Base-by-base conservation (phyloP, 495 filamentous ascomycete species). In the Penicillium atrosanguineum region DNA sequence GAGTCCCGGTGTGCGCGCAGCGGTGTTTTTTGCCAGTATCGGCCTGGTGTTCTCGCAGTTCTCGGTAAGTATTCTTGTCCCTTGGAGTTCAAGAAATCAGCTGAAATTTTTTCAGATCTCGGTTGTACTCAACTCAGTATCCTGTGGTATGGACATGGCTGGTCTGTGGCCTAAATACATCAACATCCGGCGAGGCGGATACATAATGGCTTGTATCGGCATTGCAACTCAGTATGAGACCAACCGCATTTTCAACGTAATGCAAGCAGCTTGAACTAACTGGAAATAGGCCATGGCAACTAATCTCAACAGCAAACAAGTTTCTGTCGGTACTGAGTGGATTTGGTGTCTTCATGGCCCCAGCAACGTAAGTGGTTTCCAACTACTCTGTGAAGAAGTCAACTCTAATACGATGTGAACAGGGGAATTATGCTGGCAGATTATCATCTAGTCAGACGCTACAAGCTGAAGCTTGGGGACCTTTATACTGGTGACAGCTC, bases 131-230 rank as follows among this genome's bases (percentile, higher is more conserved):
- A 49, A 49, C 34, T 49, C 47, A n/a, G 47, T 49, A 18, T 49
- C 47, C 3, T 49, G 47, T 21, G 47, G 47, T 37, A 49, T 49
- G 47, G 78, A 81, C 53, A 56, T 81, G 41, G 70, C 65, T 39
- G 68, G 63, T 39, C 64, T 81, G 12, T 75, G 69, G 50, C 78
- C 78, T 38, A 73, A 71, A 59, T 81, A 71, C 49, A 65, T 79
- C 68, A 79, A 79, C 57, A 79, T 81, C 57, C 57, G 56, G 37
- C 67, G 78, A 15, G 78, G 76, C 25, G 70, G 70, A 12, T 49
- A 49, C 8, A 40, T 49, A 20, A 49, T 49, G 47, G 34, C 36
- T 4, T 49, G 47, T 21, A 39, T 49, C 7, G 47, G 47, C 4
- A 49, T 34, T 34, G 31, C 31, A 34, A 34, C 31, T 14, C 31